A percentile compares a stretch with the other conserved stretches of the same genome.
Conservation (phyloP, 2,329 filamentous ascomycete genomes). For the Epichloe gansuensis region DNA sequence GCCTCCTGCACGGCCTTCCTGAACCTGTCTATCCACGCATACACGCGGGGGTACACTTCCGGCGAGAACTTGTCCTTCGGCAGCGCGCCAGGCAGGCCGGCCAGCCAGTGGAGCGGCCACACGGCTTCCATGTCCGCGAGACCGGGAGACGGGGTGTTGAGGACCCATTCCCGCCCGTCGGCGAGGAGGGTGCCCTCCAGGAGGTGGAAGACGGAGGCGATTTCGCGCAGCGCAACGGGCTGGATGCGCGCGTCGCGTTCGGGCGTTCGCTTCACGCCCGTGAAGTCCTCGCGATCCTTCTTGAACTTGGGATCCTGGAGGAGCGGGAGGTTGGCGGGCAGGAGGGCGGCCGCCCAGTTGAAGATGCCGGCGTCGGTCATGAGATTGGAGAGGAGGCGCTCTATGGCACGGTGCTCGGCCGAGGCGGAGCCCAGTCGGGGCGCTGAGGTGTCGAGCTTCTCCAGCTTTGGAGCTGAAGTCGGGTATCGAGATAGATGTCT, state of each 20-base stretch:
- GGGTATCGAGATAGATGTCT: conserved; percentile 58
- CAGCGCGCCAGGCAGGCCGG: conserved; percentile 41
- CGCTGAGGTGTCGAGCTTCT: conserved; percentile 37
- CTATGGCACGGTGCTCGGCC: conserved; percentile 31
- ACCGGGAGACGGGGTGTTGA: conserved; percentile 37
- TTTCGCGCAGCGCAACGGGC: conserved; percentile 43
- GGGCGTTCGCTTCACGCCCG: conserved; percentile 15
- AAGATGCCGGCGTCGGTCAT: conserved; percentile 48
- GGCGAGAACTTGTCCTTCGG: conserved; percentile 38
- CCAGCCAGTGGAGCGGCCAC: conserved; percentile 58
- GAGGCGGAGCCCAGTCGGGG: conserved; percentile 24
- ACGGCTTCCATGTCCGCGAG: conserved; percentile 58
- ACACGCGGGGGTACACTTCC: conserved; percentile 44
- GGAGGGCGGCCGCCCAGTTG: conserved; percentile 34
- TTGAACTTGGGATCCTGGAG: conserved; percentile 46
- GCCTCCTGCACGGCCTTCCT: conserved; percentile 31
- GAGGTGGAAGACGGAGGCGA: conserved; percentile 41
- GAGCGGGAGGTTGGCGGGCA: conserved; percentile 43
- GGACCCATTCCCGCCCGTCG: conserved; percentile 56
- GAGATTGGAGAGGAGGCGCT: conserved; percentile 44
- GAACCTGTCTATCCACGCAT: conserved; percentile 55
- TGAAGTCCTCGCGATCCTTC: conserved; percentile 39
- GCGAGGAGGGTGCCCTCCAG: conserved; percentile 51
- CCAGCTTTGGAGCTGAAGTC: conserved; percentile 54
- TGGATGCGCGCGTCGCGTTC: conserved; percentile 19